Evolutionary conservation across 2,329 filamentous ascomycete species (phyloP), one percentile per base, ranked within the genome.

Genomic region (Fusarium secorum): DNA sequence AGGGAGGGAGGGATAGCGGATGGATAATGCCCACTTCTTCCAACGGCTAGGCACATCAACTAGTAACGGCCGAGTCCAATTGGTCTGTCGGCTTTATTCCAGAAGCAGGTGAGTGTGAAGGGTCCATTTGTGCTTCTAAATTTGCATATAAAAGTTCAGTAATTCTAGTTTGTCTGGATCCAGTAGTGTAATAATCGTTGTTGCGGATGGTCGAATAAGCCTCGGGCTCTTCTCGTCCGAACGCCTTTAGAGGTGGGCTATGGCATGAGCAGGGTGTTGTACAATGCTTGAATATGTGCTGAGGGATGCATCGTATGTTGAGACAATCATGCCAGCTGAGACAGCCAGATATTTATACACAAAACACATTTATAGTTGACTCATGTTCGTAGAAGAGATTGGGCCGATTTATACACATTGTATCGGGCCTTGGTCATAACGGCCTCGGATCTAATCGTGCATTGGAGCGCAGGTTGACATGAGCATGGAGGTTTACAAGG

Each of bases 401-500:
- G 28, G 22, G 22, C 26, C 48, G 30, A 26, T 44, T 57, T 54
- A 53, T 38, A 61, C 49, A 57, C 26, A 20, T 32, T 41, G 15
- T 22, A 59, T 54, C 46, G 18, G 35, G 38, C 22, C 49, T 45
- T 60, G 39, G 41, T 28, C 49, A 69, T 71, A 59, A 52, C 55
- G 59, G 46, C 55, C 42, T 45, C 38, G 54, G 64, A 66, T 69
- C 68, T 57, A 48, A 70, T 67, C 69, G 58, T 70, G 53, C 69
- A 69, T 69, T 51, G 42, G 52, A 64, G 55, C 28, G 44, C 45
- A 73, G 53, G 61, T 49, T 55, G 64, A 62, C 58, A 61, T 32
- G 39, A 64, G 55, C 60, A 65, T 69, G 70, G 64, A 70, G 52
- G 51, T 48, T 49, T 72, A 62, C 73, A 72, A 64, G 68, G 71